Evolutionary conservation across 2,329 filamentous ascomycete genomes (phyloP).

Genomic region (Gremmenia infestans): DNA sequence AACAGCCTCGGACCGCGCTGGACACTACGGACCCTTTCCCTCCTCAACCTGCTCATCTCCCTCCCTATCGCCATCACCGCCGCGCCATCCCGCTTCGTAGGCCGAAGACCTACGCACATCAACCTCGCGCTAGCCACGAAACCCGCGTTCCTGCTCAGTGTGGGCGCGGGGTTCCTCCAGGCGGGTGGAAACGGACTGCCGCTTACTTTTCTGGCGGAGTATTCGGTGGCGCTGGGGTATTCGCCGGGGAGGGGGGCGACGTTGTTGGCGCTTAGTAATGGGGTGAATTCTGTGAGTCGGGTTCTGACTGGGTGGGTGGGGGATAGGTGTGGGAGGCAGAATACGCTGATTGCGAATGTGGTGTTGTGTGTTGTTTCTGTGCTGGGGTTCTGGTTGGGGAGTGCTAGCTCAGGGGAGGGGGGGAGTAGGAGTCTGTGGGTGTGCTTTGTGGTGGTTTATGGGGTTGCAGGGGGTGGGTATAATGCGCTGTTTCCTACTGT

Average conservation of each 20-base stretch:
- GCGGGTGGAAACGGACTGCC: slow-evolving; percentile 43
- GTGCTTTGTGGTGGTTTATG: slow-evolving; percentile 39
- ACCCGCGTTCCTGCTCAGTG: slow-evolving; percentile 38
- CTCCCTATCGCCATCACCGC: slow-evolving; percentile 38
- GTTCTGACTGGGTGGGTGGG: slow-evolving; percentile 40
- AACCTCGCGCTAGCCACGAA: slow-evolving; percentile 34
- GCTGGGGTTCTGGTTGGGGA: slow-evolving; percentile 35
- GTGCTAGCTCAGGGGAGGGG: slow-evolving; percentile 17
- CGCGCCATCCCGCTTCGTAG: slow-evolving; percentile 36
- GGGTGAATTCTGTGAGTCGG: slow-evolving; percentile 41
- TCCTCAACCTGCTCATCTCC: slow-evolving; percentile 35
- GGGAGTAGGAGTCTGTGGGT: slow-evolving; percentile 35
- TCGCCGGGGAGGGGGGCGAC: slow-evolving; percentile 37
- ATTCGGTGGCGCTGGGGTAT: slow-evolving; percentile 40
- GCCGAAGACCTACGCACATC: slow-evolving; percentile 35
- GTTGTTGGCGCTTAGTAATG: slow-evolving; percentile 41
- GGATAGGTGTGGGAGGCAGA: slow-evolving; percentile 43
- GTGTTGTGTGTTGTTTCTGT: slow-evolving; percentile 35
- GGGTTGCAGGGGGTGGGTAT: slow-evolving; percentile 40
- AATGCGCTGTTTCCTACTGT: slow-evolving; percentile 41
- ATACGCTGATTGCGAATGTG: slow-evolving; percentile 40
- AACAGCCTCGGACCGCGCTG: slow-evolving; percentile 39
- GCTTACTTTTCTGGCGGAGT: slow-evolving; percentile 44
- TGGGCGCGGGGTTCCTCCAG: slow-evolving; percentile 37
- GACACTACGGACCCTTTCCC: slow-evolving; percentile 38